Evolutionary conservation across 2,329 filamentous ascomycete genomes (phyloP), one percentile per base, ranked within the genome.

Genomic region (Whalleya microplaca): DNA sequence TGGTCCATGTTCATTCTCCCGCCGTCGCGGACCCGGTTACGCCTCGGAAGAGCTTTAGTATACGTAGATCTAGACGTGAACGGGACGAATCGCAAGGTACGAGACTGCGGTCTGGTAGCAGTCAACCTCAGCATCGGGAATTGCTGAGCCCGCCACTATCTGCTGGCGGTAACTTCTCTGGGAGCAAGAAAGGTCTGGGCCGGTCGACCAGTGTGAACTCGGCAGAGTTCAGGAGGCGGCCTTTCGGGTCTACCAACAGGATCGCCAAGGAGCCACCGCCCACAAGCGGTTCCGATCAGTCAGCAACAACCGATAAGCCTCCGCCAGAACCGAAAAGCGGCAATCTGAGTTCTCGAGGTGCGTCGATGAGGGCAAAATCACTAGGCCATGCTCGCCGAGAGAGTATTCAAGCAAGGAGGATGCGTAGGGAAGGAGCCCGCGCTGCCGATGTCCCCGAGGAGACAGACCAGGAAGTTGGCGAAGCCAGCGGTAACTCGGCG

Each of bases 131-230:
- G 56, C 89, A 93, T 63, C 85, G 88, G 57, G 91, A 94, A 57
- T 81, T 96, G 14, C 82, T 96, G 12, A 89, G 88, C 56, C 90
- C 92, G 0, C 90, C 90, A 1, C 75, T 82, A 61, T 84, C 87
- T 6, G 81, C 83, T 19, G 87, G 86, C 41, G 84, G 75, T 23
- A 68, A 73, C 51, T 76, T 77, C 47, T 79, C 85, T 19, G 82
- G 84, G 44, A 82, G 83, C 51, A 86, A 84, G 46, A 89, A 89
- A 64, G 87, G 86, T 9, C 78, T 97, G 18, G 91, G 91, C 37
- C 85, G 94, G 60, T 96, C 92, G 6, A 92, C 94, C 8, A 97
- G 93, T 69, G 93, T 97, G 52, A 96, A 93, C 68, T 95, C 91
- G 1, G 91, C 89, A 23, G 92, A 96, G 61, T 86, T 91, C 58